Evolutionary conservation across 2,329 filamentous ascomycete genomes (phyloP), one percentile per base, ranked within the genome.

Genomic region (Scedosporium minutisporum): DNA sequence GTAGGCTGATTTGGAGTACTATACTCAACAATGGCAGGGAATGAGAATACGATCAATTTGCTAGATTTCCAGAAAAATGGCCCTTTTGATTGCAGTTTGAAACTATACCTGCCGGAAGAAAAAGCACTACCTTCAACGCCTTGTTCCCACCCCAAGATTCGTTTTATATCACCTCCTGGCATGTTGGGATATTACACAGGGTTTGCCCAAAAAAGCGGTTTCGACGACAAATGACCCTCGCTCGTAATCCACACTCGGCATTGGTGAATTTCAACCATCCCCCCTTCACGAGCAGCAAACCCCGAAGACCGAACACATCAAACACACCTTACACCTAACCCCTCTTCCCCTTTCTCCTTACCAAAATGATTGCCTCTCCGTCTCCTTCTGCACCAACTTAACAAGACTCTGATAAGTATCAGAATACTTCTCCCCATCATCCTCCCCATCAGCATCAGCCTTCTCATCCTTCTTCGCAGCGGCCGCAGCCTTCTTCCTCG

Each of bases 371-470:
- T 86, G 82, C 76, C 82, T 85, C 67, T 76, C 74, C 69, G 78
- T 79, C 79, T 88, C 84, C 78, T 88, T 88, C 77, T 87, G 81
- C 62, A 85, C 80, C 59, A 86, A 77, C 80, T 88, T 88, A 67
- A 85, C 80, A 63, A 88, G 76, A 63, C 87, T 82, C 71, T 83
- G 82, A 74, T 87, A 89, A 57, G 80, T 78, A 70, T 87, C 85
- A 66, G 77, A 78, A 69, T 87, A 89, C 65, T 84, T 84, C 74
- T 85, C 83, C 55, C 76, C 80, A 41, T 79, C 81, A 57, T 78
- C 79, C 67, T 80, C 80, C 57, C 73, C 77, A 23, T 29, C 29
- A 29, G 29, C 29, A 29, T 75, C 77, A 29, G 76, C 77, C 63
- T 75, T 76, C 48, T 74, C 72, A 42, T 75, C 78, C 66, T 79